Conservation (phyloP, 257 asterid genomes). For the Cruciata laevipes region DNA sequence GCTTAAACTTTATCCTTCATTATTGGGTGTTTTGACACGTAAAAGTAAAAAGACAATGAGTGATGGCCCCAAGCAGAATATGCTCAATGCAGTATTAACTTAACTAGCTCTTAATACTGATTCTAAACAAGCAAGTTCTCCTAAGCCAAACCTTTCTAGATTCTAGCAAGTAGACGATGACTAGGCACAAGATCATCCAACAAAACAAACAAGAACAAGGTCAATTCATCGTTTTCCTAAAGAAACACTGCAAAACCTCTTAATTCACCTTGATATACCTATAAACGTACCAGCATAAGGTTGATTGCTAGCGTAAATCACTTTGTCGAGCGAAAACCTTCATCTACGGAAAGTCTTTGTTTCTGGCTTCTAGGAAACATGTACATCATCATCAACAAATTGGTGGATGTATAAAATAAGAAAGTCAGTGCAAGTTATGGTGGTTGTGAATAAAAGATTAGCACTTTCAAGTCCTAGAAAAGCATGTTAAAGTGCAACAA, state of each 20-base stretch:
- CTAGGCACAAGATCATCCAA: background rate
- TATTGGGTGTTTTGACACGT: conserved; percentile 11
- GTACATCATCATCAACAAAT: conserved; percentile 4
- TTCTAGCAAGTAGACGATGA: background rate
- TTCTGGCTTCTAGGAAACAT: background rate
- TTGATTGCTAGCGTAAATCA: background rate
- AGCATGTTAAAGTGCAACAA: conserved; percentile 3
- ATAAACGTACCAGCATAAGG: background rate
- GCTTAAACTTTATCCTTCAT: conserved; percentile 9
- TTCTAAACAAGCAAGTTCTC: background rate
- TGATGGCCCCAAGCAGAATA: background rate
- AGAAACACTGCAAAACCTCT: background rate
- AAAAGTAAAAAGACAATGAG: conserved; percentile 1
- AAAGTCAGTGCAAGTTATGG: conserved; percentile 9
- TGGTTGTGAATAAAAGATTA: conserved; percentile 15
- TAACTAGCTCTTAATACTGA: background rate
- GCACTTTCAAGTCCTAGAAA: background rate
- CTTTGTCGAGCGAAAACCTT: background rate
- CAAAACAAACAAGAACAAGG: background rate
- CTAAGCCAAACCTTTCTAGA: background rate
- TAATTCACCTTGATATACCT: background rate
- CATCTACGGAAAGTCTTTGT: background rate
- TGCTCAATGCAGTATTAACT: background rate
- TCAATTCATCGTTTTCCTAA: background rate
- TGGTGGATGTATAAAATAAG: conserved; percentile 12